Conservation (phyloP, 805 yeast genomes). For the Yarrowia phangngaensis region DNA sequence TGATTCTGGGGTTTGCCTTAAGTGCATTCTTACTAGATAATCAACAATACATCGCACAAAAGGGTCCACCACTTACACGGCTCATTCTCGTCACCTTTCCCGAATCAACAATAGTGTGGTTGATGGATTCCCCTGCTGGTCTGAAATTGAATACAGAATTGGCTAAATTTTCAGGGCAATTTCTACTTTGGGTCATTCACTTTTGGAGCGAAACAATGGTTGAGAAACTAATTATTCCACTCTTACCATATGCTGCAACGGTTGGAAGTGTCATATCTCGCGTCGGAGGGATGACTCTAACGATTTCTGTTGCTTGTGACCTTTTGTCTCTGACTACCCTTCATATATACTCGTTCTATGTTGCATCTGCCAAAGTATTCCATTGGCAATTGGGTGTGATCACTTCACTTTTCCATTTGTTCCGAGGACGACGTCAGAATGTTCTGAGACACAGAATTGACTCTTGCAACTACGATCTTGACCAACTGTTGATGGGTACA, state of each 20-base stretch:
- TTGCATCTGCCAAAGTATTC: constrained; percentile 73
- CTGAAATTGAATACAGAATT: constrained; percentile 84
- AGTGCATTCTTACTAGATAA: constrained; percentile 48
- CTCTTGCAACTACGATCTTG: constrained; percentile 75
- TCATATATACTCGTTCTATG: constrained; percentile 73
- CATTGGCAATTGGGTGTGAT: constrained; percentile 67
- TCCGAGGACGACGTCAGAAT: constrained; percentile 85
- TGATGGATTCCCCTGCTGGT: constrained; percentile 90
- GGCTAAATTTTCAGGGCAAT: constrained; percentile 78
- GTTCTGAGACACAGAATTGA: constrained; percentile 82
- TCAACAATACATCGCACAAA: neutral
- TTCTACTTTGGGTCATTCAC: constrained; percentile 78
- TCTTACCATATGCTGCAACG: constrained; percentile 38
- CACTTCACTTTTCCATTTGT: constrained; percentile 72
- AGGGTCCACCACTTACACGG: constrained; percentile 31
- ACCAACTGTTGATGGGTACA: constrained; percentile 84
- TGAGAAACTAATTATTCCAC: constrained; percentile 28
- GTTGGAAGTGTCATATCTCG: constrained; percentile 42
- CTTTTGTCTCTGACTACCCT: constrained; percentile 56
- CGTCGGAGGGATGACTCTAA: constrained; percentile 62
- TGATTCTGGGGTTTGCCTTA: constrained; percentile 65
- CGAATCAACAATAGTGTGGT: constrained; percentile 45
- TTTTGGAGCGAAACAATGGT: constrained; percentile 49
- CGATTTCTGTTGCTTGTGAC: constrained; percentile 65
- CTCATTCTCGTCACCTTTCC: constrained; percentile 43